Percentiles rank a stretch among this genome's conserved stretches.
Conservation (phyloP, 306 rosid species). For the Urtica urens region DNA sequence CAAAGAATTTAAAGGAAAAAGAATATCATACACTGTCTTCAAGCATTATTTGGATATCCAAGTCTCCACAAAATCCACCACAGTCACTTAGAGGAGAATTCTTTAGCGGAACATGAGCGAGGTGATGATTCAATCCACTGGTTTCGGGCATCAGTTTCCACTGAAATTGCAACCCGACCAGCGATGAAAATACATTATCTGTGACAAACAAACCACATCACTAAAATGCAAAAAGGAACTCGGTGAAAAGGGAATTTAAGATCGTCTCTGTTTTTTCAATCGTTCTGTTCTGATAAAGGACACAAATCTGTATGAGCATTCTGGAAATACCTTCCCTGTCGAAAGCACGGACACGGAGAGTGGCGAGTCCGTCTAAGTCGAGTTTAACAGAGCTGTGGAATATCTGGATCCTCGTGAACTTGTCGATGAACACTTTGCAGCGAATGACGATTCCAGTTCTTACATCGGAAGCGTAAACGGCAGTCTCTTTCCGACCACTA, state of each 20-base stretch:
- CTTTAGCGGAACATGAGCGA: slow-evolving; percentile 77
- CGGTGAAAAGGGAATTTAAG: too few relatives aligned
- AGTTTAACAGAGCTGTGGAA: slow-evolving; percentile 84
- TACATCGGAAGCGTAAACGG: slow-evolving; percentile 79
- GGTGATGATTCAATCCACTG: slow-evolving; percentile 45
- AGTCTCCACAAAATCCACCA: slow-evolving; percentile 85
- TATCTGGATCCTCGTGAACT: slow-evolving; percentile 69
- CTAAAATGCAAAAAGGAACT: neutral
- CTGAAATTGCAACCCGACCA: slow-evolving; percentile 85
- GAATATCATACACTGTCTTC: slow-evolving; percentile 83
- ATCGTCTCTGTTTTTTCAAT: too few relatives aligned
- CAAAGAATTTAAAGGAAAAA: too few relatives aligned
- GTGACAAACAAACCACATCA: slow-evolving; percentile 30
- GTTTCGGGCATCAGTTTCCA: slow-evolving; percentile 64
- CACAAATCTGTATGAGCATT: neutral
- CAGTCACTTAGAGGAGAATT: slow-evolving; percentile 91
- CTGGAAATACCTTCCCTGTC: slow-evolving; percentile 58
- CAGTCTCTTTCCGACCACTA: slow-evolving; percentile 89
- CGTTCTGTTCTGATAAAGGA: too few relatives aligned
- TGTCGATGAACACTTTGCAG: slow-evolving; percentile 88
- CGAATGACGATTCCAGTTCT: slow-evolving; percentile 63
- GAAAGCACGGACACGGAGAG: slow-evolving; percentile 75
- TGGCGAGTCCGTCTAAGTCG: slow-evolving; percentile 94
- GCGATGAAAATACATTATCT: slow-evolving; percentile 89
- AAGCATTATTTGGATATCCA: slow-evolving; percentile 68